These are phyloP conservation scores for Metschnikowia anglica DNA, from an alignment of 805 yeast genomes.

Conservation along the genomic window DNA sequence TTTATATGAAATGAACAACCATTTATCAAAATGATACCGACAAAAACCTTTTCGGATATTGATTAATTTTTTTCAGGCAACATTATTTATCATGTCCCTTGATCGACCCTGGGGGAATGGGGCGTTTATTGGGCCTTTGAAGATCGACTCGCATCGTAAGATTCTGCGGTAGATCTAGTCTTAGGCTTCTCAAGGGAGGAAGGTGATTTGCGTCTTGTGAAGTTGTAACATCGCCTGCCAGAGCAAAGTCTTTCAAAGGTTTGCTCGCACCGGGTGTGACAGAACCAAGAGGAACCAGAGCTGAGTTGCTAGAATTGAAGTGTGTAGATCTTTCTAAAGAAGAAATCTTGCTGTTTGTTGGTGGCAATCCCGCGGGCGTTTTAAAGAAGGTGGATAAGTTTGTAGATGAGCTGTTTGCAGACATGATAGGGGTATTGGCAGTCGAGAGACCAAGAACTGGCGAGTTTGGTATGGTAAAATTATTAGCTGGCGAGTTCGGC, in stretches of 20 bases:
- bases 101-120: constrained; percentile 9
- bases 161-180: constrained; percentile 49
- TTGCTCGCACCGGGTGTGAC: neutral
- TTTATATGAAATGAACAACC: too few species aligned
- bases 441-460: constrained; percentile 43
- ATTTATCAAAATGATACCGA: too few species aligned
- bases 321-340: constrained; percentile 6
- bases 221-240: neutral
- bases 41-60: too few species aligned
- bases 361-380: constrained; percentile 23
- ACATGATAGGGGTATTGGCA: constrained; percentile 41
- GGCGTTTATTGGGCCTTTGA: constrained; percentile 5
- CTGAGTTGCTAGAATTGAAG: neutral
- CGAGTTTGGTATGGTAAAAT: constrained; percentile 44
- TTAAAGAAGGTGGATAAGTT: constrained; percentile 38
- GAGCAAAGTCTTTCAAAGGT: neutral
- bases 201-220: constrained; percentile 25
- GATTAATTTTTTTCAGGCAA: too few species aligned
- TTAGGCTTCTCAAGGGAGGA: constrained; percentile 52
- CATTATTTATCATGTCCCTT: constrained; percentile 4
- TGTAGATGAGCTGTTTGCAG: constrained; percentile 42
- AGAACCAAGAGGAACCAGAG: neutral
- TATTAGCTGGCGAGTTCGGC: constrained; percentile 47
- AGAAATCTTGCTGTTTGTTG: constrained; percentile 1
- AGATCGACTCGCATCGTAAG: constrained; percentile 22